Base-by-base conservation (phyloP, 2,329 filamentous ascomycete genomes). In the Tolypocladium paradoxum region DNA sequence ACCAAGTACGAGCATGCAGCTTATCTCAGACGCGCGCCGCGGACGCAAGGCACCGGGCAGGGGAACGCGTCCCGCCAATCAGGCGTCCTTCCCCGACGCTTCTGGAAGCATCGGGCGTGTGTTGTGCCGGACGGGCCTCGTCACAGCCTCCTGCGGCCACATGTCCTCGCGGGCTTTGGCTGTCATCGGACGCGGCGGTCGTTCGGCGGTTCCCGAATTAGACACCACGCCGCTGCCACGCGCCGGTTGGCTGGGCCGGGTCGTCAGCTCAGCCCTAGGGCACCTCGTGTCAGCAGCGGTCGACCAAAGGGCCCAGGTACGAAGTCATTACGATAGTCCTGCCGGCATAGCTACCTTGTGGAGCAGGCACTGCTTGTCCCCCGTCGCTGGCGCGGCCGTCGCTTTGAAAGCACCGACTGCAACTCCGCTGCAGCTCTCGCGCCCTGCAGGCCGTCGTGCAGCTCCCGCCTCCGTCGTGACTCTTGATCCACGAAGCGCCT, bases 121-220 rank as follows among this genome's bases (percentile, higher is more conserved):
- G 18, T 24, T 11, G 43, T 31, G 18, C 29, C 29, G 29, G 31
- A 33, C 31, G 16, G 43, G 27, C 9, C 18, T 11, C 18, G 6
- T 16, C 43, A 47, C 27, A 31, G 43, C 27, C 24, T 14, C 24
- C 37, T 40, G 37, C 20, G 20, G 43, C 27, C 16, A 31, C 43
- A 8, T 46, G 43, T 45, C 43, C 24, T n/a, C 40, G 40, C n/a
- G 24, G 36, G 8, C 22, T 27, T 40, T 20, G 6, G 37, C 35
- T n/a, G 24, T 29, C 29, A 47, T 47, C 27, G 27, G 43, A 20
- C 27, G 43, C 43, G 43, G 43, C 43, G 43, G 27, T 47, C 43
- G 8, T 47, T 47, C 43, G 43, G 43, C 43, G 18, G 18, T 27
- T 55, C 48, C 34, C 56, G 31, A 43, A 48, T 36, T 54, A 34